Evolutionary conservation across 176 grass and related monocot genomes (phyloP), one percentile per base, ranked within the genome.

Genomic region (Rhynchospora tenuis): DNA sequence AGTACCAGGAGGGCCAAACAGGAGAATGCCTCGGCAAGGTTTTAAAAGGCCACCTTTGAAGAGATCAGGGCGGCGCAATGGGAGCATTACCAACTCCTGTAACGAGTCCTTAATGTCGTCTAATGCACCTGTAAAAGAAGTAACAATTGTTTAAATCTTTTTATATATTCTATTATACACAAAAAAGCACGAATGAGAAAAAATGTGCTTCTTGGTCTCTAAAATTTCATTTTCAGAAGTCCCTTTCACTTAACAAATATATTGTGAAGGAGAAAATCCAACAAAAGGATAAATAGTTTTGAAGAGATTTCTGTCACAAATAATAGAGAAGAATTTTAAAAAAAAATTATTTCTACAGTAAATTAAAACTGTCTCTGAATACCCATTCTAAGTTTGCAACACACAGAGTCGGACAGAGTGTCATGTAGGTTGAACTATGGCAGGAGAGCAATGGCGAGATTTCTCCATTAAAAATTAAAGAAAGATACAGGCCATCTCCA

Each of bases 1-100:
- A 0, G 97, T 99, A 70, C 97, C 97, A 81, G 97, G 93, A 77
- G 97, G 97, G 6, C 97, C 97, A 33, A 99, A 99, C 13, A 99
- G 72, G 26, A 99, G 43, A 78, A 99, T 99, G 27, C 97, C 97
- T 28, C 93, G 62, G 48, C 97, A 99, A 23, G 97, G 97, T 81
- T 99, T 99, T 47, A 99, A 69, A 20, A 99, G 91, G 59, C 97
- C 93, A 76, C 94, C 94, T 85, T 92, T 93, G 73, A 99, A 99
- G 55, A 99, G 93, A 65, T 99, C 93, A 0, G 97, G 97, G 11
- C 97, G 89, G 12, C 88, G 88, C 87, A 99, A 91, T 16, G 97
- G 97, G 62, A 99, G 97, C 89, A 99, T 96, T n/a, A 99, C 93
- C 45, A 99, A 48, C 70, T 99, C 97, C 71, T 96, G 97, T 75